Evolutionary conservation across 495 filamentous ascomycete species (phyloP).

Genomic region (Parathielavia appendiculata): DNA sequence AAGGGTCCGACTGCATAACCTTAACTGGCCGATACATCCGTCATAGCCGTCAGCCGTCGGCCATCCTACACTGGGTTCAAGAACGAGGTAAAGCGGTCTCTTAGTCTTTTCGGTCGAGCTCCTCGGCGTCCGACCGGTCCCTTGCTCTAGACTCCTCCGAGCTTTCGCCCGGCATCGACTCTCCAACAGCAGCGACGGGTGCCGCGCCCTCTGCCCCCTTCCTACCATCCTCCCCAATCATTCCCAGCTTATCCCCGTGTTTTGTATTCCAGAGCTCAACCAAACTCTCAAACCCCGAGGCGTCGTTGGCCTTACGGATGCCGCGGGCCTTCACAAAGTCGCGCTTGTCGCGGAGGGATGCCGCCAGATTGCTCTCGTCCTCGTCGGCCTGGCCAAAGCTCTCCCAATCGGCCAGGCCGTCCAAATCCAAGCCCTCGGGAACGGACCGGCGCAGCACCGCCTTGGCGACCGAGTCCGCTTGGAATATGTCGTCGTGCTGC

Average conservation of each 20-base stretch:
- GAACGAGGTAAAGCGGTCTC: too few relatives aligned
- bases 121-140: too few relatives aligned
- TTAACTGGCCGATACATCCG: not conserved
- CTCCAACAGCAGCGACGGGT: too few relatives aligned
- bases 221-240: not conserved
- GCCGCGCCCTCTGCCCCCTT: not conserved
- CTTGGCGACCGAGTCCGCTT: conserved; percentile 26
- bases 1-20: not conserved
- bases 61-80: too few relatives aligned
- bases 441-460: conserved; percentile 32
- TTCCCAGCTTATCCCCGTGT: not conserved
- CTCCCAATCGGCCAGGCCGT: conserved; percentile 47
- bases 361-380: not conserved
- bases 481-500: conserved; percentile 2
- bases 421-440: conserved; percentile 33
- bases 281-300: not conserved
- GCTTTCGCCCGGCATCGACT: not conserved
- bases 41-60: too few relatives aligned
- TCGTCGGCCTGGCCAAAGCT: conserved; percentile 33
- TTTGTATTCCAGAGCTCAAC: not conserved
- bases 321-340: conserved; percentile 1
- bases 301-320: not conserved
- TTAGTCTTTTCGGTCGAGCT: too few relatives aligned
- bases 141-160: not conserved
- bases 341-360: not conserved